Percentiles rank a stretch among this genome's conserved stretches.
phyloP scores from a whole-genome alignment of 202 grass and related monocot genomes.

The Carex arenaria region DNA sequence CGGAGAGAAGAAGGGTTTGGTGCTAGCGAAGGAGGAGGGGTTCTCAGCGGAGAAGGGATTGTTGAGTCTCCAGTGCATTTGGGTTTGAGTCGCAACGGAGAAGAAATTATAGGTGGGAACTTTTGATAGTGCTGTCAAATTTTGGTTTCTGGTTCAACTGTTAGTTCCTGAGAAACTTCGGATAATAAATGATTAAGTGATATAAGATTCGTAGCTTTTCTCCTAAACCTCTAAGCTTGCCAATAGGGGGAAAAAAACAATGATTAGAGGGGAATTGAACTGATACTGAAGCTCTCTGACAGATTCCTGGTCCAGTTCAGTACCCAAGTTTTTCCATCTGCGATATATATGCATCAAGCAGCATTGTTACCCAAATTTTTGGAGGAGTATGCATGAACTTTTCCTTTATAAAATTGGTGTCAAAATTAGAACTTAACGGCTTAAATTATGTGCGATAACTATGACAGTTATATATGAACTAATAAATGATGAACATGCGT shows the following conservation, averaged over 20 bases:
- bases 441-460: too few relatives aligned
- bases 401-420: too few relatives aligned
- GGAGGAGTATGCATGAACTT: too few relatives aligned
- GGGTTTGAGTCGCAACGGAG: too few relatives aligned
- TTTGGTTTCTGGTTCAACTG: constrained; percentile 1
- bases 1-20: too few relatives aligned
- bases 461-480: too few relatives aligned
- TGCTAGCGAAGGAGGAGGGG: too few relatives aligned
- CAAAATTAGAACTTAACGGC: too few relatives aligned
- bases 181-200: not conserved
- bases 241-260: not conserved
- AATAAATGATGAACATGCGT: too few relatives aligned
- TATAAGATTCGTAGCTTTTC: not conserved
- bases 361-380: too few relatives aligned
- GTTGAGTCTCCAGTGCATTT: too few relatives aligned
- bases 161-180: not conserved
- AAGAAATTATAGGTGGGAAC: not conserved
- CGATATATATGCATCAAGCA: not conserved
- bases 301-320: not conserved
- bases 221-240: not conserved
- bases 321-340: not conserved
- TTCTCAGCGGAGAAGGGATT: too few relatives aligned
- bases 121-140: not conserved
- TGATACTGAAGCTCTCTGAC: not conserved
- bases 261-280: not conserved